Percentiles rank a stretch among this genome's conserved stretches.
These are phyloP conservation scores for Osmanthus fragrans DNA, from an alignment of 257 asterid species.

Conservation along the genomic window DNA sequence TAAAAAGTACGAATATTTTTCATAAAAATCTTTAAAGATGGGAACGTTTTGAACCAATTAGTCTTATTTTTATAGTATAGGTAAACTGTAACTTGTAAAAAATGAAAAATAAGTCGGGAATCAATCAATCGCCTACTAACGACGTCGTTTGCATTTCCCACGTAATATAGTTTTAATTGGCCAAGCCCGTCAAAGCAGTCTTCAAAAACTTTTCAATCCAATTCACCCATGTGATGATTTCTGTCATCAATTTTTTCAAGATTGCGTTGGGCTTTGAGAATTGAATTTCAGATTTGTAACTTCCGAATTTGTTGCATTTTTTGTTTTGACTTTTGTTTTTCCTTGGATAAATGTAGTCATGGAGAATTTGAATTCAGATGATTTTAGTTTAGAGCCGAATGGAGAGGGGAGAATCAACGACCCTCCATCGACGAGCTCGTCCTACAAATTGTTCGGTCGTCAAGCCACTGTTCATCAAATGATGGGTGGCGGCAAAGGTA, in stretches of 20 bases:
- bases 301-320: not conserved
- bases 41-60: too few species aligned
- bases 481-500: slow-evolving; percentile 86
- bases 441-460: slow-evolving; percentile 55
- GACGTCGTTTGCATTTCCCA: not conserved
- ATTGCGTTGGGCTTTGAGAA: not conserved
- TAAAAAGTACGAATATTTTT: too few species aligned
- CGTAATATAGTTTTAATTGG: not conserved
- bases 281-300: not conserved
- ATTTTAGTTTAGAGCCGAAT: slow-evolving; percentile 46
- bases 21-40: too few species aligned
- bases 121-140: not conserved
- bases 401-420: slow-evolving; percentile 49
- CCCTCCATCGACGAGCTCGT: slow-evolving; percentile 50
- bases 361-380: slow-evolving; percentile 63
- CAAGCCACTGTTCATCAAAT: slow-evolving; percentile 62
- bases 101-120: too few species aligned
- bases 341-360: slow-evolving; percentile 33
- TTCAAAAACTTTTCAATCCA: slow-evolving; percentile 18
- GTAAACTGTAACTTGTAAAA: too few species aligned
- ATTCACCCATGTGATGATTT: not conserved
- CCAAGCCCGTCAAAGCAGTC: slow-evolving; percentile 14
- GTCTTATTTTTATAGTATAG: too few species aligned
- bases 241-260: not conserved
- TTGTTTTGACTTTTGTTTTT: not conserved